Evolutionary conservation across 176 grass and related monocot species (phyloP).

Genomic region (Triticum monococcum): DNA sequence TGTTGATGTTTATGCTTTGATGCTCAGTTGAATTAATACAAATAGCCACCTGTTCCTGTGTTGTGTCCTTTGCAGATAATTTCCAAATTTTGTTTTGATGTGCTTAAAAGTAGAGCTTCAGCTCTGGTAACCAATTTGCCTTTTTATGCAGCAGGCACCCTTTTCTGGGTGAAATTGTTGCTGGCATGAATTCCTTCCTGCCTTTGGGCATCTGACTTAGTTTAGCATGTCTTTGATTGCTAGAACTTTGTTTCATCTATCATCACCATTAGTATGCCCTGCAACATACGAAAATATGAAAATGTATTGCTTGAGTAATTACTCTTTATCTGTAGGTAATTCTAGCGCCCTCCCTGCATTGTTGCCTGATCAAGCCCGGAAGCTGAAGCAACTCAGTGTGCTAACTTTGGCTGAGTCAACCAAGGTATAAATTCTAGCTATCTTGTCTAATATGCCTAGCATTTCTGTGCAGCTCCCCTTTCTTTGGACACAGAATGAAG

Average conservation of each 20-base stretch:
- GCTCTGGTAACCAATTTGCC: background rate
- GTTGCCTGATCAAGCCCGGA: conserved; percentile 82
- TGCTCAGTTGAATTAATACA: background rate
- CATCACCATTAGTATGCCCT: background rate
- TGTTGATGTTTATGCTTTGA: background rate
- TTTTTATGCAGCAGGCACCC: background rate
- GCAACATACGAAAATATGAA: background rate
- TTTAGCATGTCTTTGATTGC: background rate
- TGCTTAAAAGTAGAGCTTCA: background rate
- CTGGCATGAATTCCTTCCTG: background rate
- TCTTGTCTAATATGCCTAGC: background rate
- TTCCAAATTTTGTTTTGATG: background rate
- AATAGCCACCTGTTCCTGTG: background rate
- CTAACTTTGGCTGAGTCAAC: conserved; percentile 87
- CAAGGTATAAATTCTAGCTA: conserved; percentile 52
- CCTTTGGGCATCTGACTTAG: background rate
- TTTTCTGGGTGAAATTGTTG: background rate
- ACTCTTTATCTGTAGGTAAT: conserved; percentile 55
- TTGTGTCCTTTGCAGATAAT: background rate
- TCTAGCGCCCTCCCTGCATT: conserved; percentile 63
- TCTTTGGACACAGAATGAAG: background rate
- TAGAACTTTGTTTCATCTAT: conserved; percentile 19
- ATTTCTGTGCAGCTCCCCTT: background rate
- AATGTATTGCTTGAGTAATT: background rate
- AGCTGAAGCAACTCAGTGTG: conserved; percentile 96